Evolutionary conservation across 768 basidiomycete genomes (phyloP).

Genomic region (Kwoniella botswanensis): DNA sequence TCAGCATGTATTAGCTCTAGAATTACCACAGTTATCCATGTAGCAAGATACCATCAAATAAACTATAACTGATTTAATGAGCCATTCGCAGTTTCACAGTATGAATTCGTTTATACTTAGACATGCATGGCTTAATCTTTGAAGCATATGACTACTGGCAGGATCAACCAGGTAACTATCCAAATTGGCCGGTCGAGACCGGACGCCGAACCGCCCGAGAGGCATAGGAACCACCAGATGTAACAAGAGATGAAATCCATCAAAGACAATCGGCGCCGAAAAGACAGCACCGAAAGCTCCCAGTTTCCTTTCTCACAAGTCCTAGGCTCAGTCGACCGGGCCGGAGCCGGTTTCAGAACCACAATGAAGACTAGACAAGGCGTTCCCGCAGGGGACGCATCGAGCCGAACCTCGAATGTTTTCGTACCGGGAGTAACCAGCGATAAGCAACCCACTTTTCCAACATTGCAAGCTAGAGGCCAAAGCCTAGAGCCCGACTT

Average conservation of each 20-base stretch:
- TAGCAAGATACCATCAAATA: constrained; percentile 77
- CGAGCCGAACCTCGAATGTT: constrained; percentile 57
- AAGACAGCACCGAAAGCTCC: constrained; percentile 52
- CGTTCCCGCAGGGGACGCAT: constrained; percentile 38
- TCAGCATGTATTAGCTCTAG: constrained; percentile 77
- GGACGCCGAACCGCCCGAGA: neutral
- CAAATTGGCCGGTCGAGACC: constrained; percentile 38
- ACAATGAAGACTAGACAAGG: constrained; percentile 57
- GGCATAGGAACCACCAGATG: constrained; percentile 13
- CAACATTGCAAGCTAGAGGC: constrained; percentile 29
- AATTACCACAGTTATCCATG: constrained; percentile 81
- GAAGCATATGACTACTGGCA: constrained; percentile 84
- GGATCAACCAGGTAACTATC: constrained; percentile 83
- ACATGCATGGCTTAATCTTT: constrained; percentile 84
- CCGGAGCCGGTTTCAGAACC: constrained; percentile 54
- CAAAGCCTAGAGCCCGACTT: constrained; percentile 9
- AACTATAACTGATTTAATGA: constrained; percentile 84
- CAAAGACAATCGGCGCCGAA: neutral
- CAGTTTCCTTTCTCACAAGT: constrained; percentile 63
- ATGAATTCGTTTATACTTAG: constrained; percentile 75
- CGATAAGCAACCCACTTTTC: constrained; percentile 59
- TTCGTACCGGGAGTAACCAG: constrained; percentile 58
- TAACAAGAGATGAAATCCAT: constrained; percentile 16
- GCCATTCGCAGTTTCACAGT: constrained; percentile 81
- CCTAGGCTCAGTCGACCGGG: constrained; percentile 58